Base-by-base conservation (phyloP, 495 filamentous ascomycete species). In the Podospora sp. region DNA sequence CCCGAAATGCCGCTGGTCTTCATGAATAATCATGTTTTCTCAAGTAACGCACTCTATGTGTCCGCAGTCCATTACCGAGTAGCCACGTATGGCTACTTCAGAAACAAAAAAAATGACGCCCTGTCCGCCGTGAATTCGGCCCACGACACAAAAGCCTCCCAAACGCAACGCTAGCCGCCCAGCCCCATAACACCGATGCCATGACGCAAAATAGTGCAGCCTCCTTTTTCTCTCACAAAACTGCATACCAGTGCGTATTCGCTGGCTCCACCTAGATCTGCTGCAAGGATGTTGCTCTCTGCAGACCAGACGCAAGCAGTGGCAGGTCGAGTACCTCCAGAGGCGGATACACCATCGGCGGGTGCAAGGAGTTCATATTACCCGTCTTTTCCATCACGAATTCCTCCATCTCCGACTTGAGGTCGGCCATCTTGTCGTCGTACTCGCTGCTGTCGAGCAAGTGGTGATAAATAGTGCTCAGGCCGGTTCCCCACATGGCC, bases 401-500 rank as follows among this genome's bases (percentile, higher is more conserved):
- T 12, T 29, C 53, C 49, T 46, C 20, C 60, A 68, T 63, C 22
- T 68, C 53, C n/a, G 14, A 0, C 1, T 61, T 36, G 9, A 68
- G 35, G 18, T 18, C 12, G 18, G 8, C 18, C 16, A 65, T 58
- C 20, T 7, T 26, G 26, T 65, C 29, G 36, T 50, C 29, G 24
- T 36, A 29, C 12, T 33, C 20, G 22, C 18, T 59, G 36, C 33
- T 21, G 27, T 20, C 22, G 21, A 56, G 40, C 22, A 71, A 40
- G 33, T 63, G 56, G 59, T 77, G 74, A 55, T 70, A 76, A 8
- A 77, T 68, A 22, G 62, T 63, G 9, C 75, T 72, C 1, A 77
- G 68, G 0, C 71, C 74, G 6, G 60, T 51, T 1, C 63, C 62
- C 67, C 70, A 71, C 73, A 77, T 76, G 36, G 29, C 25, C 4